These are phyloP conservation scores for Ustilago trichophora DNA, from an alignment of 1,284 basidiomycete species.

Conservation along the genomic window DNA sequence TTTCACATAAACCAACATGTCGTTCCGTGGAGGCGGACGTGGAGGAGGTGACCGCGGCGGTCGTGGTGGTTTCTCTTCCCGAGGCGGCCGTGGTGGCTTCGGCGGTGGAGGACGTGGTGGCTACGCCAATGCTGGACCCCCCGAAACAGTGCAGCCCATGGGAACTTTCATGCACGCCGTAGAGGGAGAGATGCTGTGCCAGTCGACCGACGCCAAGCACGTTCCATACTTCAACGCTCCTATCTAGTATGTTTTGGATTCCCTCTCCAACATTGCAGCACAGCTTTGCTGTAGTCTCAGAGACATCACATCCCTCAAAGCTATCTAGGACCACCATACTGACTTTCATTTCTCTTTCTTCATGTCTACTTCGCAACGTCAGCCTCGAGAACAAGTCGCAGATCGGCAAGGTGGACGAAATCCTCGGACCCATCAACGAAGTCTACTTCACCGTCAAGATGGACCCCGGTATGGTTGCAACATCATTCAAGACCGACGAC, in stretches of 20 bases:
- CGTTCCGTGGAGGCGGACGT: conserved; percentile 56
- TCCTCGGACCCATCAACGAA: conserved; percentile 96
- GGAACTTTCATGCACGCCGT: conserved; percentile 75
- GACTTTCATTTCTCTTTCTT: too few relatives aligned
- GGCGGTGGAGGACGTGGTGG: conserved; percentile 56
- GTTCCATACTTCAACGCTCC: conserved; percentile 99
- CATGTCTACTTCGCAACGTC: too few relatives aligned
- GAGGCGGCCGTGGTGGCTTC: conserved; percentile 58
- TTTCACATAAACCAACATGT: conserved; percentile 37
- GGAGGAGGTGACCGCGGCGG: conserved; percentile 52
- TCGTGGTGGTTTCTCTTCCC: conserved; percentile 54
- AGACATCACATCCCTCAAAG: too few relatives aligned
- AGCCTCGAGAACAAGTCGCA: conserved; percentile 91
- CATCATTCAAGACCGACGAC: conserved; percentile 95
- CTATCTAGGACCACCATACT: too few relatives aligned
- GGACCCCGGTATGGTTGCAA: conserved; percentile 93
- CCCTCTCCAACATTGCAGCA: too few relatives aligned
- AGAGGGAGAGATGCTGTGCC: conserved; percentile 98
- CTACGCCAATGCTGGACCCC: conserved; percentile 57
- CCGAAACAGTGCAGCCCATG: conserved; percentile 64
- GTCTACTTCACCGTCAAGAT: conserved; percentile 99
- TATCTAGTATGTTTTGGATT: conserved; percentile 81
- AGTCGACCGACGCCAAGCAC: conserved; percentile 74
- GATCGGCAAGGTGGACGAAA: conserved; percentile 95
- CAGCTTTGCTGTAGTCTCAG: too few relatives aligned